Conservation (phyloP, 2,329 filamentous ascomycete genomes). For the Annulohypoxylon truncatum region DNA sequence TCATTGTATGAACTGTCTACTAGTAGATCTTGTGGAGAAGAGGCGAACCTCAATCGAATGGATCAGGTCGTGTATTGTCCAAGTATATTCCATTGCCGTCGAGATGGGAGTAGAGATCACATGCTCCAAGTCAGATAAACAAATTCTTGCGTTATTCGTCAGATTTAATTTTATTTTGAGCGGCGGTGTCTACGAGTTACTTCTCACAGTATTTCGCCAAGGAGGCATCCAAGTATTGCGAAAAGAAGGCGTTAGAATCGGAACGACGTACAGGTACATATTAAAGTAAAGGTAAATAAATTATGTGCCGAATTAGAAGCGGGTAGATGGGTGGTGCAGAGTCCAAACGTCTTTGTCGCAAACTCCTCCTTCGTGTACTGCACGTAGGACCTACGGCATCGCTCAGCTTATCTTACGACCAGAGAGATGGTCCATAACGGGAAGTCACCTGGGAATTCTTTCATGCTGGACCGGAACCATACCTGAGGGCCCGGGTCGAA, state of each 20-base stretch:
- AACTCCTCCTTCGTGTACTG: slow-evolving; percentile 3
- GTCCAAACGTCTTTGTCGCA: slow-evolving; percentile 14
- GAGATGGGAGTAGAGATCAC: background rate
- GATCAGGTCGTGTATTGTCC: background rate
- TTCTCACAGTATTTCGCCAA: background rate
- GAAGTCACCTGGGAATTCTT: slow-evolving; percentile 17
- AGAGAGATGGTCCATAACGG: slow-evolving; percentile 8
- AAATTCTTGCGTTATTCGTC: background rate
- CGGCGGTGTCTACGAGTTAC: background rate
- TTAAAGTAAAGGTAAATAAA: background rate
- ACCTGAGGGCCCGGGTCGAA: slow-evolving; percentile 33
- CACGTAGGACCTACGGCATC: slow-evolving; percentile 12
- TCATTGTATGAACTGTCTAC: slow-evolving; percentile 1
- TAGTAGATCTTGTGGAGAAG: slow-evolving; percentile 1
- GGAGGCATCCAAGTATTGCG: background rate
- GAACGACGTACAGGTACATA: background rate
- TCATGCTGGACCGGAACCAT: slow-evolving; percentile 27
- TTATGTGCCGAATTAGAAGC: background rate
- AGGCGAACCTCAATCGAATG: background rate
- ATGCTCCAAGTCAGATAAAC: background rate
- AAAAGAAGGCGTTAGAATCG: background rate
- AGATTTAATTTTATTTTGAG: background rate
- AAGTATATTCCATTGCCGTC: background rate
- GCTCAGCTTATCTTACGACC: slow-evolving; percentile 10
- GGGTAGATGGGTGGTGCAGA: background rate